phyloP scores from a whole-genome alignment of 2,329 filamentous ascomycete genomes.

The Colletotrichum phormii region DNA sequence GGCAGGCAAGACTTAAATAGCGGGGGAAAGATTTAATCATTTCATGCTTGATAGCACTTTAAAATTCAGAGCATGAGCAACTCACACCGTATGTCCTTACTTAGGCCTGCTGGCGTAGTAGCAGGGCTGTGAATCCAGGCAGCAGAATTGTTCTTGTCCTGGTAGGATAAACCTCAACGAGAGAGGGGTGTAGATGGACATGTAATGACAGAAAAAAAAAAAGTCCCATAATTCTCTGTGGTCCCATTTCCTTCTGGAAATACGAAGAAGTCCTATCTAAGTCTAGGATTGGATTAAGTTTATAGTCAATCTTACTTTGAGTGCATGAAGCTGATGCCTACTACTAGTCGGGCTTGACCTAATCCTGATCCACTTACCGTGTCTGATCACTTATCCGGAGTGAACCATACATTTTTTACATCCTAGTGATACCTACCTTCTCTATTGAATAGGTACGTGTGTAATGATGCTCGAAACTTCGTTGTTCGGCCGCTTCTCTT shows the following conservation, averaged over 20 bases:
- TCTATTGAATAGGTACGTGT: no score
- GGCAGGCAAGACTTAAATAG: neutral
- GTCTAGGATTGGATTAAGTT: neutral
- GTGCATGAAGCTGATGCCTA: neutral
- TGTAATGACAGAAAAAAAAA: neutral
- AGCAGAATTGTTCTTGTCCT: neutral
- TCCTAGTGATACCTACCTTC: no score
- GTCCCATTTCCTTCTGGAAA: neutral
- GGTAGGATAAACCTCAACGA: neutral
- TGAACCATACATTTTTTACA: neutral
- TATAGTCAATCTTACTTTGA: neutral
- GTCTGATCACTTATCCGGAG: neutral
- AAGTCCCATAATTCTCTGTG: neutral
- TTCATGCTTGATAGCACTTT: neutral
- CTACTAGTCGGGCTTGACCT: neutral
- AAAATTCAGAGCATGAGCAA: no score
- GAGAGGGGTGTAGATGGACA: neutral
- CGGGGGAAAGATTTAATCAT: neutral
- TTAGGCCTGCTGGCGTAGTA: neutral
- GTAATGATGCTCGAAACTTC: no score
- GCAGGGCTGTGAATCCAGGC: neutral
- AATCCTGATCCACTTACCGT: neutral
- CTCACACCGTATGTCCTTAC: neutral
- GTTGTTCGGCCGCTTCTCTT: no score
- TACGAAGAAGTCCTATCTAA: neutral